These are phyloP conservation scores for Ambrosia hybrid DNA, from an alignment of 140 eudicot genomes.

Conservation along the genomic window DNA sequence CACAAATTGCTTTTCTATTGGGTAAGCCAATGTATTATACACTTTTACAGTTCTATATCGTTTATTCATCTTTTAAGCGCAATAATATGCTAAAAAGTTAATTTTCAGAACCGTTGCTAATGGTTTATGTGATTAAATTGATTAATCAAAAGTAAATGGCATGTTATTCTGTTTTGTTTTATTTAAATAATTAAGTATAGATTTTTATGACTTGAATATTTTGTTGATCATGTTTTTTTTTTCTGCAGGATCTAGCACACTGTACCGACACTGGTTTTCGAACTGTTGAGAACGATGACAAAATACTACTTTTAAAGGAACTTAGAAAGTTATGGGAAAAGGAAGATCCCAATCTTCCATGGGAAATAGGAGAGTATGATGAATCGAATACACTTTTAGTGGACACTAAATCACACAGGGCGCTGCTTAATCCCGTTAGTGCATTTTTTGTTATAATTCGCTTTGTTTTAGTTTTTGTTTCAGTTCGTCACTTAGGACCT, in stretches of 20 bases:
- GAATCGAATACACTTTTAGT: constrained; percentile 70
- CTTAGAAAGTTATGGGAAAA: constrained; percentile 68
- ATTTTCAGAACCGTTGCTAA: too few relatives aligned
- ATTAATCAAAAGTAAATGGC: too few relatives aligned
- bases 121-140: too few relatives aligned
- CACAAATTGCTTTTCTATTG: constrained; percentile 65
- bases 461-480: background rate
- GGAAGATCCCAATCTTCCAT: constrained; percentile 65
- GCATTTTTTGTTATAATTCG: too few relatives aligned
- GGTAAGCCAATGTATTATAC: constrained; percentile 47
- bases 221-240: constrained; percentile 19
- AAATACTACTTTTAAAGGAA: constrained; percentile 64
- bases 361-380: constrained; percentile 63
- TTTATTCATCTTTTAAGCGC: background rate
- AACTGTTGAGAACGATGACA: constrained; percentile 50
- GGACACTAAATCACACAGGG: constrained; percentile 65
- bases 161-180: too few relatives aligned
- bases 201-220: too few relatives aligned
- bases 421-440: constrained; percentile 78
- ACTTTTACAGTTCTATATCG: constrained; percentile 34
- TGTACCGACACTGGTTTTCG: constrained; percentile 56
- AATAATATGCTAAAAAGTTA: too few relatives aligned
- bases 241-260: constrained; percentile 63
- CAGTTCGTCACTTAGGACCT: background rate
- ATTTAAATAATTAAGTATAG: too few relatives aligned